Conservation (phyloP, 106 monocot genomes). For the Platanthera zijinensis region DNA sequence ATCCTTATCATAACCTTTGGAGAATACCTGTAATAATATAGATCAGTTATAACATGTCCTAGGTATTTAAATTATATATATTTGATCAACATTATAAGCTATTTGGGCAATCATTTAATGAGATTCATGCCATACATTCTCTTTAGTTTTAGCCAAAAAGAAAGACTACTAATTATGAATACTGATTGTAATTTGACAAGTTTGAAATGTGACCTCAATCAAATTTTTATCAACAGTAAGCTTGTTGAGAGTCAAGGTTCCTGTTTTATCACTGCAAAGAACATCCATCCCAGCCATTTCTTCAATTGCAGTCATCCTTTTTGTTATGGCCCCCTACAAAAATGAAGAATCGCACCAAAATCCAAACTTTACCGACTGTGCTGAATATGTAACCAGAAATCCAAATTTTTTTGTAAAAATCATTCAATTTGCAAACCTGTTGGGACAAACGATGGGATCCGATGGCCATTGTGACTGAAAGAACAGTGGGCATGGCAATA, state of each 20-base stretch:
- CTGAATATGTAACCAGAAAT: background rate
- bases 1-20: conserved; percentile 36
- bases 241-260: conserved; percentile 54
- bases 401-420: background rate
- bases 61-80: background rate
- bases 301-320: conserved; percentile 58
- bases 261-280: conserved; percentile 53
- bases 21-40: conserved; percentile 29
- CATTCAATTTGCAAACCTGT: conserved; percentile 22
- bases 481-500: conserved; percentile 49
- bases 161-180: background rate
- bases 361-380: background rate
- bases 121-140: background rate
- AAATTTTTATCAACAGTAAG: conserved; percentile 38
- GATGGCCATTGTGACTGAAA: conserved; percentile 53
- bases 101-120: background rate
- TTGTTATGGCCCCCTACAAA: conserved; percentile 43
- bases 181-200: background rate
- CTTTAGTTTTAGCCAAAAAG: background rate
- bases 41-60: background rate
- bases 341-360: background rate
- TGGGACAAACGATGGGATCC: conserved; percentile 44
- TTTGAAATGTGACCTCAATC: conserved; percentile 28
- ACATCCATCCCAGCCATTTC: conserved; percentile 62
- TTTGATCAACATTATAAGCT: conserved; percentile 1